These are phyloP conservation scores for Heritiera littoralis DNA, from an alignment of 345 rosid genomes.

Conservation along the genomic window DNA sequence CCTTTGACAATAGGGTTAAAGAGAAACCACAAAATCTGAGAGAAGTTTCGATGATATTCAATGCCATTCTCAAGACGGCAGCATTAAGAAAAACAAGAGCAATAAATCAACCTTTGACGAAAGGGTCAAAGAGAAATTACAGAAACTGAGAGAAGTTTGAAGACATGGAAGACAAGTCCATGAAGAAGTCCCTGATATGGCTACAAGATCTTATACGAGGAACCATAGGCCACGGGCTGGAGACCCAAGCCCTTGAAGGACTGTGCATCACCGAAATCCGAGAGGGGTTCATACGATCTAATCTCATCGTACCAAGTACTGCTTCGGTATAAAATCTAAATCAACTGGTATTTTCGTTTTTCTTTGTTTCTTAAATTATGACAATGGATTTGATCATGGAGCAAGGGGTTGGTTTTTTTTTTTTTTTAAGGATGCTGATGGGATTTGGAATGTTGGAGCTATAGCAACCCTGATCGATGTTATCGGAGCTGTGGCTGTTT, in stretches of 20 bases:
- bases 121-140: not conserved
- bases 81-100: no score
- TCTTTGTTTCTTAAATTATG: not conserved
- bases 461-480: conserved; percentile 48
- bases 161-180: not conserved
- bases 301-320: not conserved
- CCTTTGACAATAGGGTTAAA: no score
- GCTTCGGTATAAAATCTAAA: not conserved
- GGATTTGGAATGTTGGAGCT: conserved; percentile 58
- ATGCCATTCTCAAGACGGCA: no score
- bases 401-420: not conserved
- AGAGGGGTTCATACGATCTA: not conserved
- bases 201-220: not conserved
- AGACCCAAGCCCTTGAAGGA: not conserved
- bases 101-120: no score
- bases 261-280: not conserved
- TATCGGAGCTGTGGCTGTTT: conserved; percentile 47
- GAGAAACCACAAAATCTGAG: no score
- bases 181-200: not conserved
- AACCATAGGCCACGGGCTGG: not conserved
- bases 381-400: not conserved
- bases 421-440: conserved; percentile 33
- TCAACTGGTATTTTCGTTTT: not conserved
- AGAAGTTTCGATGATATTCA: no score
- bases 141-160: not conserved